phyloP scores from a whole-genome alignment of 129 eudicot genomes.

The Escallonia herrerae region DNA sequence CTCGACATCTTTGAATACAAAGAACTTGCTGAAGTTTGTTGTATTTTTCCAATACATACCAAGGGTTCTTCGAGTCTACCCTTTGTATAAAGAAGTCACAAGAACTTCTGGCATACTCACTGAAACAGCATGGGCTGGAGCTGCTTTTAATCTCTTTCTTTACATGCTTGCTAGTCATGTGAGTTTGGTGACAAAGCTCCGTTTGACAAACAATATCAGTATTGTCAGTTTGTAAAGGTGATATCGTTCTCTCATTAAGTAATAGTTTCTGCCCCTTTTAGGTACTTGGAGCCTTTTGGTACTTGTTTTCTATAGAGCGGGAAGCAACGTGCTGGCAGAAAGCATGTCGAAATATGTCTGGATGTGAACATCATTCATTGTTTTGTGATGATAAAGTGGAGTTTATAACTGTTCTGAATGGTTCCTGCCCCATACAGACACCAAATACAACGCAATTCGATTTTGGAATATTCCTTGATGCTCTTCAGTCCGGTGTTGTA shows the following conservation, averaged over 20 bases:
- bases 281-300: constrained; percentile 97
- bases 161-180: constrained; percentile 99
- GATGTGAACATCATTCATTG: constrained; percentile 41
- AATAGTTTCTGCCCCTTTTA: constrained; percentile 10
- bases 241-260: too few relatives aligned
- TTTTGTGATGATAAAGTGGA: constrained; percentile 23
- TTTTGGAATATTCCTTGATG: constrained; percentile 88
- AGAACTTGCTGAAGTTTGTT: constrained; percentile 77
- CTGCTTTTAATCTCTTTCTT: constrained; percentile 87
- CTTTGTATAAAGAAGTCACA: constrained; percentile 82
- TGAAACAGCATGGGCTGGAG: constrained; percentile 99
- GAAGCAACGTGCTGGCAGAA: constrained; percentile 80
- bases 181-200: constrained; percentile 22
- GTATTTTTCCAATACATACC: constrained; percentile 86
- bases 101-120: constrained; percentile 94
- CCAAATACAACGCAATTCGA: constrained; percentile 46
- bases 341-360: constrained; percentile 40
- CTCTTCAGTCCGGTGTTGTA: constrained; percentile 83
- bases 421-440: constrained; percentile 46
- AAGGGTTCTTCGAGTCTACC: constrained; percentile 69
- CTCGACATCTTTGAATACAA: constrained; percentile 60
- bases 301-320: constrained; percentile 84
- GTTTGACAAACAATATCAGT: background rate
- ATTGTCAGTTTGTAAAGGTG: too few relatives aligned
- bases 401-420: constrained; percentile 23